Base-by-base conservation (phyloP, 805 yeast genomes). In the Starmerella cellae region DNA sequence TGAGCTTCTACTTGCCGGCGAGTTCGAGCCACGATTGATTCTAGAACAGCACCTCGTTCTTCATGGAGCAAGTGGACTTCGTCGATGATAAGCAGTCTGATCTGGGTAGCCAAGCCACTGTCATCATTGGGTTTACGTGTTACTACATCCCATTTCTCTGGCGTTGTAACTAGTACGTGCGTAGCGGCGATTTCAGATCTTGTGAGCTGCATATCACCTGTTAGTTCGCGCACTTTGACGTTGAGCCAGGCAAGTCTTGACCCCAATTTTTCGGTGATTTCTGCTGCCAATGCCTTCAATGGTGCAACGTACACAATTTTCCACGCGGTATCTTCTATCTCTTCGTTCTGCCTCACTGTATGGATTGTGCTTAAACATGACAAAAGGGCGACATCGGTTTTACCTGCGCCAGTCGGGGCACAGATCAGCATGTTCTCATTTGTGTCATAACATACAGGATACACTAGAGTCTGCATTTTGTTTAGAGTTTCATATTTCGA, bases 341-440 rank as follows among this genome's bases (percentile, higher is more conserved):
- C 83, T 50, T 78, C 81, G 71, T 1, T 69, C 4, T 42, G 37
- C 4, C 30, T 19, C 3, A 30, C 45, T 2, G 36, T 5, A 28
- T 76, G 73, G 13, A 88, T 77, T 0, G 91, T 74, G 54, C 81
- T 88, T 40, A 87, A 31, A 17, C 34, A 31, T 0, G 95, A 67
- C 35, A 91, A 61, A 77, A 91, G 74, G 0, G 99, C 99, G 23
- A 91, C 95, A 58, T 91, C 91, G 20, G 98, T 88, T 59, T 88
- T 88, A 64, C 98, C 98, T 2, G 95, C 95, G 65, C 98, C 98
- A 0, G 98, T 88, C 5, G 98, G 98, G 1, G 98, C 97, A 69
- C 97, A 88, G 51, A 88, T 65, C 16, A 88, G 64, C 33, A 91
- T 58, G 54, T 87, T 88, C 3, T 70, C 68, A 55, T 82, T 91